Evolutionary conservation across 441 rosid species (phyloP).

Genomic region (Arabidopsis lyrata): DNA sequence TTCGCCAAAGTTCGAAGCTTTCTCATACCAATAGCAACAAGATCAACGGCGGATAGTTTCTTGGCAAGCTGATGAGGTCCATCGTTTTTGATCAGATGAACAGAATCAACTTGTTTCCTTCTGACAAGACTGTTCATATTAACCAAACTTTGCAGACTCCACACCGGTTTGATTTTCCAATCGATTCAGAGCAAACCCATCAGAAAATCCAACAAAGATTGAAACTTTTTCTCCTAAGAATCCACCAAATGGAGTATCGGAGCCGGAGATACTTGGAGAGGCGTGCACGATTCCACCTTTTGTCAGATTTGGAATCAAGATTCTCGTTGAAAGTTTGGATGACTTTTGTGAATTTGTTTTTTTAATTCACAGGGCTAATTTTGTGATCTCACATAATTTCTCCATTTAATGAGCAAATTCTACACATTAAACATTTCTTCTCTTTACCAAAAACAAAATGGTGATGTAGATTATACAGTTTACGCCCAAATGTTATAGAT

Average conservation of each 20-base stretch:
- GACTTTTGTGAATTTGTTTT: constrained; percentile 10
- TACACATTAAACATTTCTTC: too few relatives aligned
- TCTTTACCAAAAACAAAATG: too few relatives aligned
- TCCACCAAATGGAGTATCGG: not conserved
- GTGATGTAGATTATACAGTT: too few relatives aligned
- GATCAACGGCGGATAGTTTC: constrained; percentile 73
- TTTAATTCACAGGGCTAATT: not conserved
- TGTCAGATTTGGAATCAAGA: constrained; percentile 22
- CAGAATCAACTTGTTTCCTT: constrained; percentile 97
- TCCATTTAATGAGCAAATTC: too few relatives aligned
- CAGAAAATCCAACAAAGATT: constrained; percentile 16
- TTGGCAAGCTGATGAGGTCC: constrained; percentile 74
- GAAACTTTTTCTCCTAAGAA: not conserved
- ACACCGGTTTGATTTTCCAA: constrained; percentile 20
- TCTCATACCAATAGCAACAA: constrained; percentile 82
- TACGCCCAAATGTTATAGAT: too few relatives aligned
- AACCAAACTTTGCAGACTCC: constrained; percentile 10
- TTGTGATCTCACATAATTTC: too few relatives aligned
- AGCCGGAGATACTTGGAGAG: constrained; percentile 15
- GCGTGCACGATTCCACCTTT: constrained; percentile 41
- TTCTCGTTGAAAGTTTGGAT: constrained; percentile 18
- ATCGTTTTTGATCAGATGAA: constrained; percentile 44
- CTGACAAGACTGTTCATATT: constrained; percentile 63
- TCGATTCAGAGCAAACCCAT: constrained; percentile 40
- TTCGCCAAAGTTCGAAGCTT: constrained; percentile 16